Conservation (phyloP, 2,329 filamentous ascomycete species). For the Pyrenophora teres region DNA sequence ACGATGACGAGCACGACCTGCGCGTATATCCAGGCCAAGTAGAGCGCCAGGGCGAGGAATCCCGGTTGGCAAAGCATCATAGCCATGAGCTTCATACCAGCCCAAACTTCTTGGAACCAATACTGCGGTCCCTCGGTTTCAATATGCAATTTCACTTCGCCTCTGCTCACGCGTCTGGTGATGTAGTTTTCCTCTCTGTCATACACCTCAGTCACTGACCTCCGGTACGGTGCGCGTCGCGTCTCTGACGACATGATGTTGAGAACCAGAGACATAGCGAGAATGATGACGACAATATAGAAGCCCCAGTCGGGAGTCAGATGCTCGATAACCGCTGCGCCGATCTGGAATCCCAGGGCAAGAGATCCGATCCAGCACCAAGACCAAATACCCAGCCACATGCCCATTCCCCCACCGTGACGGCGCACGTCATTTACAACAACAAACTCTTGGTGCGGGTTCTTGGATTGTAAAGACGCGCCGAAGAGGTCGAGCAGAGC, state of each 20-base stretch:
- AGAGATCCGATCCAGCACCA: conserved; percentile 77
- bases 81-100: conserved; percentile 67
- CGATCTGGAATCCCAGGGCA: conserved; percentile 72
- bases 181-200: conserved; percentile 53
- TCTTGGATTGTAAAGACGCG: conserved; percentile 71
- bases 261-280: conserved; percentile 67
- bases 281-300: conserved; percentile 71
- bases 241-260: conserved; percentile 76
- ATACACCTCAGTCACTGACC: conserved; percentile 66
- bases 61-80: conserved; percentile 77
- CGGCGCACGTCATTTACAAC: conserved; percentile 70
- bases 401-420: conserved; percentile 76
- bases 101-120: conserved; percentile 78
- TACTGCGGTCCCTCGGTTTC: conserved; percentile 72
- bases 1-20: conserved; percentile 75
- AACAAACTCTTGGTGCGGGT: conserved; percentile 74
- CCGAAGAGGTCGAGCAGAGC: conserved; percentile 77
- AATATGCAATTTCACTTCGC: conserved; percentile 78
- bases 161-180: conserved; percentile 65
- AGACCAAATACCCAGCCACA: conserved; percentile 69
- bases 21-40: conserved; percentile 78
- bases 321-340: conserved; percentile 68
- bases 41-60: conserved; percentile 73
- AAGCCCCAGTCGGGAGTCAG: conserved; percentile 74
- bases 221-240: conserved; percentile 69